Percentiles rank a stretch among this genome's conserved stretches.
These are phyloP conservation scores for Solanum ossicruentum DNA, from an alignment of 257 asterid species.

Conservation along the genomic window DNA sequence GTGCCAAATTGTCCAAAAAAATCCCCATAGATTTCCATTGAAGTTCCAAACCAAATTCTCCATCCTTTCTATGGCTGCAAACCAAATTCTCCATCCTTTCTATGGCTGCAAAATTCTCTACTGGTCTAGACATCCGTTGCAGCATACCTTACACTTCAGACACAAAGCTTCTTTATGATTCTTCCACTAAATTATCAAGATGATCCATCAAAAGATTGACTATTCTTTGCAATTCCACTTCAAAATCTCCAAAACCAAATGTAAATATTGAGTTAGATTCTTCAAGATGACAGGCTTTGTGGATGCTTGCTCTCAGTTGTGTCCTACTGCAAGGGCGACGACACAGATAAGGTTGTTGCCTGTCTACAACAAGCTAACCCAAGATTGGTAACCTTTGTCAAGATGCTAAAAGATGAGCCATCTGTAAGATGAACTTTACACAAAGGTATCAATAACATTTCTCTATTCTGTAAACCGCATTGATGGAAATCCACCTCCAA, in stretches of 20 bases:
- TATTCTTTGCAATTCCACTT: slow-evolving; percentile 21
- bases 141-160: slow-evolving; percentile 29
- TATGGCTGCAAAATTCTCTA: slow-evolving; percentile 61
- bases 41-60: not conserved
- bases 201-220: slow-evolving; percentile 24
- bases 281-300: slow-evolving; percentile 39
- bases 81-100: slow-evolving; percentile 1
- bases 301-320: slow-evolving; percentile 80
- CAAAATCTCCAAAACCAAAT: slow-evolving; percentile 30
- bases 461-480: slow-evolving; percentile 13
- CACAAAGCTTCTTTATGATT: slow-evolving; percentile 20
- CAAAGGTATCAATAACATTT: not conserved
- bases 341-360: slow-evolving; percentile 46
- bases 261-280: slow-evolving; percentile 19
- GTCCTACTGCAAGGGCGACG: slow-evolving; percentile 50
- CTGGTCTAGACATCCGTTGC: slow-evolving; percentile 21
- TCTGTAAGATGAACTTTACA: not conserved
- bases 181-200: slow-evolving; percentile 14
- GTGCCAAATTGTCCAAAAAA: slow-evolving; percentile 7
- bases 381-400: slow-evolving; percentile 34
- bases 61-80: slow-evolving; percentile 48
- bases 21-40: not conserved
- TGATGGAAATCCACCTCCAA: slow-evolving; percentile 38
- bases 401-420: slow-evolving; percentile 18
- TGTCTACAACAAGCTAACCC: slow-evolving; percentile 46